Evolutionary conservation across 2,329 filamentous ascomycete species (phyloP), one percentile per base, ranked within the genome.

Genomic region (Colletotrichum tropicale): DNA sequence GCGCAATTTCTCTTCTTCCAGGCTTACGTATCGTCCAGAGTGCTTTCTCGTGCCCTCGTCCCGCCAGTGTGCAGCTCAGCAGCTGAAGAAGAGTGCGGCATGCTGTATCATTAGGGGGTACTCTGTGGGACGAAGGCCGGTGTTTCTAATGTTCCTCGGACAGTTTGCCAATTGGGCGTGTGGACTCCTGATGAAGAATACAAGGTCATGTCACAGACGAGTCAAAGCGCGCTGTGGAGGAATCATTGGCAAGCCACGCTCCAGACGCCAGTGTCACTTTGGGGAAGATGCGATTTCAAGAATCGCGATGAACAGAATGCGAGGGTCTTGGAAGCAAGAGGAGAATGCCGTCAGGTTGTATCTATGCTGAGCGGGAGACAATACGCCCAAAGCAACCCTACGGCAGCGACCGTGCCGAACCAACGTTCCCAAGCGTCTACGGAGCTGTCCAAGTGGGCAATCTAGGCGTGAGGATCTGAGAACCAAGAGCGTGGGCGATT

Each of bases 151-250:
- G 26, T n/a, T n/a, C 55, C 21, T 43, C 61, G 32, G 61, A 34
- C 18, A 15, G n/a, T 15, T 12, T 66, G 26, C 60, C 55, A n/a
- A 24, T 12, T 71, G 38, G 9, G n/a, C 21, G 21, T 26, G 28
- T 18, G 43, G 56, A 28, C 38, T 75, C 12, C 28, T 48, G 55
- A 30, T 69, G 73, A 38, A 28, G 30, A 26, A 71, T 55, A 65
- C 58, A 26, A 34, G 56, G 62, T 30, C 26, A 48, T 65, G 34
- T 70, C 66, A 62, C 71, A 67, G 60, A 66, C 48, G 56, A 48
- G 74, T 75, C 74, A 75, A 70, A 75, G 71, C 71, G 71, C 71
- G 55, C n/a, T 61, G 62, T 69, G 36, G 65, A 60, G 48, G 16
- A 73, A 10, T 32, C 24, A 8, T 66, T 28, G n/a, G 32, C 28